A percentile compares a stretch with the other conserved stretches of the same genome.
Evolutionary conservation across 345 rosid species (phyloP).

Genomic region (Linum trigynum): DNA sequence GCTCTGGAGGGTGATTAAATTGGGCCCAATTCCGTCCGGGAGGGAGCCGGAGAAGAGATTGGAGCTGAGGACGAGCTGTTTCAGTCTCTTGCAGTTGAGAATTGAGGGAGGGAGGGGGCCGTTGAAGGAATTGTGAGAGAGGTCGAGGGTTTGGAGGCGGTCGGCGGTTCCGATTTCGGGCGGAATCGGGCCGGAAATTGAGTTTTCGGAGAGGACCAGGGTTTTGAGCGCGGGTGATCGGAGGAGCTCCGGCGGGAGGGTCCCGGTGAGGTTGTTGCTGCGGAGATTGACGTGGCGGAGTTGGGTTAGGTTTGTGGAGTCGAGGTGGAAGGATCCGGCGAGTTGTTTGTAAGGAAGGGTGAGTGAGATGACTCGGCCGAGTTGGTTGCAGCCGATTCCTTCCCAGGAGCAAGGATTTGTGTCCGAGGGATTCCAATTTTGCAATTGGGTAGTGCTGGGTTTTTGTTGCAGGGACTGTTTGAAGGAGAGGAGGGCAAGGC

Average conservation of each 20-base stretch:
- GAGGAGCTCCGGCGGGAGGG: slow-evolving; percentile 15
- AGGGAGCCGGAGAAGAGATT: slow-evolving; percentile 20
- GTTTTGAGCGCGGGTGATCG: slow-evolving; percentile 12
- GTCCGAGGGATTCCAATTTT: slow-evolving; percentile 18
- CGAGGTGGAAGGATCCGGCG: slow-evolving; percentile 14
- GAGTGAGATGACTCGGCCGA: slow-evolving; percentile 11
- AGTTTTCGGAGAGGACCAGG: slow-evolving; percentile 19
- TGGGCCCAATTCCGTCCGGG: slow-evolving; percentile 18
- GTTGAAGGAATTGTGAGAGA: slow-evolving; percentile 16
- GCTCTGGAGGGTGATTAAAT: slow-evolving; percentile 13
- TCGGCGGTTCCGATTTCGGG: slow-evolving; percentile 15
- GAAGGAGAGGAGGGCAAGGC: slow-evolving; percentile 24
- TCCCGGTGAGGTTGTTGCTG: slow-evolving; percentile 15
- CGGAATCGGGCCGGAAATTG: slow-evolving; percentile 21
- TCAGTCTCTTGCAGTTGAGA: slow-evolving; percentile 19
- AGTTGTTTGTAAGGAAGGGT: slow-evolving; percentile 11
- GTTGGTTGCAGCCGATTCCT: slow-evolving; percentile 15
- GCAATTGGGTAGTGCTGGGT: neutral
- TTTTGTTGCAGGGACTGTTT: slow-evolving; percentile 11
- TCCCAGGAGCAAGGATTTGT: slow-evolving; percentile 19
- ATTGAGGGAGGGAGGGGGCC: slow-evolving; percentile 16
- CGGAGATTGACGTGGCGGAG: slow-evolving; percentile 13
- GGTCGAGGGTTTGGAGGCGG: slow-evolving; percentile 15
- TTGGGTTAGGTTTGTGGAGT: slow-evolving; percentile 11
- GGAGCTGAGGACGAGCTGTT: slow-evolving; percentile 11